Evolutionary conservation across 441 rosid genomes (phyloP).

Genomic region (Raphanus hybrid): DNA sequence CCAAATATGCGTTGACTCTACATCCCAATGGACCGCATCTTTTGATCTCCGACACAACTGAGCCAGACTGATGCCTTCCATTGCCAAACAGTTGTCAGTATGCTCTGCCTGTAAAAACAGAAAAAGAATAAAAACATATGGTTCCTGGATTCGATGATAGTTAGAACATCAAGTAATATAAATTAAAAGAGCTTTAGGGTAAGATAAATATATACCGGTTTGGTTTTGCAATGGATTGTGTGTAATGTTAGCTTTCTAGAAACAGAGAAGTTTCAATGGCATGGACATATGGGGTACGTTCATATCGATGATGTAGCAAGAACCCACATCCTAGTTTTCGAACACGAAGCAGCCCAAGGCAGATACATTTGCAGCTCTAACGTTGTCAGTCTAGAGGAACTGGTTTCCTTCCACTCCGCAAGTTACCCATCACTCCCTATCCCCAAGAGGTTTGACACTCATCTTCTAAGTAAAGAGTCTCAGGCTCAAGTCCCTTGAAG

Average conservation of each 20-base stretch:
- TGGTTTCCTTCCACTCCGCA: slow-evolving; percentile 54
- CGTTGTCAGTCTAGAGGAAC: slow-evolving; percentile 57
- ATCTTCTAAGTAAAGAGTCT: background rate
- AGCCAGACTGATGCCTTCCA: background rate
- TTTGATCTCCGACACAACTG: background rate
- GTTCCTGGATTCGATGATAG: background rate
- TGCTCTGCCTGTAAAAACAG: background rate
- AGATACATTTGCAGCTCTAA: slow-evolving; percentile 69
- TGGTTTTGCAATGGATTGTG: too few species aligned
- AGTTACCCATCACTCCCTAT: slow-evolving; percentile 66
- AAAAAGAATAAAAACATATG: background rate
- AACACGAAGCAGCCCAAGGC: slow-evolving; percentile 56
- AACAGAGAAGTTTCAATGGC: slow-evolving; percentile 63
- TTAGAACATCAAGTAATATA: background rate
- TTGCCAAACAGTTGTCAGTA: background rate
- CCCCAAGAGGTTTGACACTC: slow-evolving; percentile 54
- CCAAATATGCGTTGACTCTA: background rate
- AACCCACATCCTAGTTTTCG: slow-evolving; percentile 69
- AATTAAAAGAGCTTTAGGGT: too few species aligned
- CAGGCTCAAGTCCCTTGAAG: too few species aligned
- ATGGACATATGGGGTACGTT: slow-evolving; percentile 40
- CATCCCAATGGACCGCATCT: background rate
- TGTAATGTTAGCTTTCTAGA: slow-evolving; percentile 25
- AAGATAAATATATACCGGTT: too few species aligned
- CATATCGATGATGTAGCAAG: too few species aligned